Conservation (phyloP, 176 grass and related monocot species). For the Eleusine coracana region DNA sequence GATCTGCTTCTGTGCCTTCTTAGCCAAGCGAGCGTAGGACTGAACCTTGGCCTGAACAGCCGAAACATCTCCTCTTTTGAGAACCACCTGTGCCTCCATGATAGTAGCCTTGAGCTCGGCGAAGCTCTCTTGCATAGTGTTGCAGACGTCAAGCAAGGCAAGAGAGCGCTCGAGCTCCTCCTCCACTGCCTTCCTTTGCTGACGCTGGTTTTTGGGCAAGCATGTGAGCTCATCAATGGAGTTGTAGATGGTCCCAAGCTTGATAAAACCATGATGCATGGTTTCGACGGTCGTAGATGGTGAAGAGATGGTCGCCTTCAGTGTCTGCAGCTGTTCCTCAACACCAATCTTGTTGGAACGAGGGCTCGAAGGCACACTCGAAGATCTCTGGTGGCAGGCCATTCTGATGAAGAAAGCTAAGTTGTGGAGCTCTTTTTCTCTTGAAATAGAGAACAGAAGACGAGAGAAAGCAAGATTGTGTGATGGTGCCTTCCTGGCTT, state of each 20-base stretch:
- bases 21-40: neutral
- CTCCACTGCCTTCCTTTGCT: neutral
- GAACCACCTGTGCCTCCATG: neutral
- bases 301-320: neutral
- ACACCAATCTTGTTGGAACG: neutral
- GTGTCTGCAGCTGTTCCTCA: neutral
- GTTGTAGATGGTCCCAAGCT: slow-evolving; percentile 1
- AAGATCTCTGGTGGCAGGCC: neutral
- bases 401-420: neutral
- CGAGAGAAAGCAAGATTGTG: neutral
- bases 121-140: neutral
- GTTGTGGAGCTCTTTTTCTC: neutral
- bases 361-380: neutral
- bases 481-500: neutral
- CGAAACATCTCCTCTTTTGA: neutral
- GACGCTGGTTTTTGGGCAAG: neutral
- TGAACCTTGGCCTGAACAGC: neutral
- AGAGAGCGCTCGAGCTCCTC: neutral
- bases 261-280: neutral
- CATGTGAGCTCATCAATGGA: neutral
- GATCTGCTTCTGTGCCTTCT: neutral
- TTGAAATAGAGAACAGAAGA: neutral
- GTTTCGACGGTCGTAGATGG: neutral
- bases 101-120: neutral
- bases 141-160: neutral